These are phyloP conservation scores for Micractinium conductrix DNA, from an alignment of 139 green algal genomes.

Conservation along the genomic window DNA sequence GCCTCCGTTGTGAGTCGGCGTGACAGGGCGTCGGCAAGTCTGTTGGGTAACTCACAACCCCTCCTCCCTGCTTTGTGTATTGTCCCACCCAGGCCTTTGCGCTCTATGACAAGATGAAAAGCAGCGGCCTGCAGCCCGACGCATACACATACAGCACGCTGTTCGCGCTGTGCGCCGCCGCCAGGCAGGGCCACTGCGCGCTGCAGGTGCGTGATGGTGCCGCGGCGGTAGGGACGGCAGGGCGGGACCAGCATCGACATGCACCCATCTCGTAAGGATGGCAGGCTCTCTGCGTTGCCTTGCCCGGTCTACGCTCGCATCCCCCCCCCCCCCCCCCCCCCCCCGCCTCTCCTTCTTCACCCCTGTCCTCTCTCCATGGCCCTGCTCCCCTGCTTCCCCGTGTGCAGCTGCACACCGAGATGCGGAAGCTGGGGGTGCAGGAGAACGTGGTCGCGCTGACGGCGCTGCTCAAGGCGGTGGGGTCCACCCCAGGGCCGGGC, in stretches of 20 bases:
- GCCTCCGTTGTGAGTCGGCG: not conserved
- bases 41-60: not conserved
- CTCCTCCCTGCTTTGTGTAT: not conserved
- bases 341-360: not conserved
- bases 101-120: conserved; percentile 42
- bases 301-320: too few relatives aligned
- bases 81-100: conserved; percentile 29
- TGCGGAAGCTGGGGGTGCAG: conserved; percentile 25
- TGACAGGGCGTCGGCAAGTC: not conserved
- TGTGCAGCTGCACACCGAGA: conserved; percentile 30
- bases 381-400: not conserved
- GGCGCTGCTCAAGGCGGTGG: conserved; percentile 54
- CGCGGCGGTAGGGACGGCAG: too few relatives aligned
- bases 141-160: conserved; percentile 58
- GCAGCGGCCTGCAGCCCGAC: conserved; percentile 51
- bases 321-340: too few relatives aligned
- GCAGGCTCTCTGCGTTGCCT: too few relatives aligned
- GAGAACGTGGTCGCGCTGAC: conserved; percentile 42
- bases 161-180: conserved; percentile 45
- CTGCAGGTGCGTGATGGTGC: too few relatives aligned
- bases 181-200: conserved; percentile 21
- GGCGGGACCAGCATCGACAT: not conserved
- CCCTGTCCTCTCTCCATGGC: not conserved
- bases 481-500: conserved; percentile 17
- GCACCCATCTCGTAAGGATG: too few relatives aligned